Evolutionary conservation across 2,329 filamentous ascomycete genomes (phyloP), one percentile per base, ranked within the genome.

Genomic region (Cercospora citrullina): DNA sequence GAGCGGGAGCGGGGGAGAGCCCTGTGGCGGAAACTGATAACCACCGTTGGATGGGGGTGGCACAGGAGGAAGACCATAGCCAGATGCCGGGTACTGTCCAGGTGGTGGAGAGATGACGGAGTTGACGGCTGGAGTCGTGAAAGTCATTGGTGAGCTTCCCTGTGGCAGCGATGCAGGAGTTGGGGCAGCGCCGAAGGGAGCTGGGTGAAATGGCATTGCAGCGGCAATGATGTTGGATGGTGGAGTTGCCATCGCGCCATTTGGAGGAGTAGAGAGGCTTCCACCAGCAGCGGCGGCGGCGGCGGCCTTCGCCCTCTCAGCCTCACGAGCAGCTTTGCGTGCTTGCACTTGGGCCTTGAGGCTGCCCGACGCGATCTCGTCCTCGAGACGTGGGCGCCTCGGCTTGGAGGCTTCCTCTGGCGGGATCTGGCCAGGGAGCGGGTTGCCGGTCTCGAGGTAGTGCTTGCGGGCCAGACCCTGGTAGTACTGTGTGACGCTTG

Each of bases 401-500:
- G 62, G 62, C 31, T 28, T 58, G 18, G 48, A 39, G 28, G 62
- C 31, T 36, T 53, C 48, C 21, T 42, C 55, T 48, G 57, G 21
- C 10, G 60, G 45, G 30, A 68, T 58, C 10, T 68, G 62, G 39
- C 80, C 81, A 0, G 91, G 87, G 18, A 90, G 87, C 2, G 92
- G 91, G 76, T 97, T 97, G 39, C 94, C 94, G 1, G 93, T 96
- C 8, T 88, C 86, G 60, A 90, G 89, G 72, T 91, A 90, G 68
- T 93, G 87, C 75, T 96, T 92, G 67, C 91, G 90, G 80, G 96
- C 92, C 28, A 89, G 90, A 78, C 93, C 89, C 80, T 96, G 94
- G 80, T 90, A 97, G 79, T 91, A 90, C 74, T 92, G 87, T 71
- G 93, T 88, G 77, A 98, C 92, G 75, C 92, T 89, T 80, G 95